Conservation (phyloP, 805 yeast genomes). For the Metschnikowia colocasiae region DNA sequence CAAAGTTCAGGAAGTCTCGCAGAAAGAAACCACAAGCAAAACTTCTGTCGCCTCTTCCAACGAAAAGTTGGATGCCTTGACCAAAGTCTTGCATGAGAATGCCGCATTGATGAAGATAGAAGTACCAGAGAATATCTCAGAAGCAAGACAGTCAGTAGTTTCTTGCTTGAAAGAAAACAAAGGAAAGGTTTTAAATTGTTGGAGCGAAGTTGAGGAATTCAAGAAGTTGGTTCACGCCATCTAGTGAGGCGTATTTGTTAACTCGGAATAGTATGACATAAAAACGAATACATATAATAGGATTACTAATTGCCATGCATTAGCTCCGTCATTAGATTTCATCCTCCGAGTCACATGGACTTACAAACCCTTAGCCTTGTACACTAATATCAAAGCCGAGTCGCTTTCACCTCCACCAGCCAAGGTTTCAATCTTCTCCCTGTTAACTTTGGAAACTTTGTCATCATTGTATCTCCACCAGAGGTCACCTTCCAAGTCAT, state of each 20-base stretch:
- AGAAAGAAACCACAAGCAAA: slow-evolving; percentile 31
- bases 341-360: neutral
- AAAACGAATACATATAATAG: slow-evolving; percentile 2
- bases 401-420: slow-evolving; percentile 99
- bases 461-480: slow-evolving; percentile 98
- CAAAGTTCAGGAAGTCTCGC: slow-evolving; percentile 42
- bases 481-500: slow-evolving; percentile 58
- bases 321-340: neutral
- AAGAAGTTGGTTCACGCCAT: slow-evolving; percentile 53
- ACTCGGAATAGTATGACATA: neutral
- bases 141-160: slow-evolving; percentile 49
- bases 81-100: slow-evolving; percentile 33
- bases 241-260: slow-evolving; percentile 17
- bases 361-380: slow-evolving; percentile 71
- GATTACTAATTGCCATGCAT: neutral
- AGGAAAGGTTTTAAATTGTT: slow-evolving; percentile 71
- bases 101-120: slow-evolving; percentile 30
- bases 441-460: slow-evolving; percentile 71
- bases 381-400: slow-evolving; percentile 83
- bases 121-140: slow-evolving; percentile 36
- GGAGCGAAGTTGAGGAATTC: slow-evolving; percentile 74
- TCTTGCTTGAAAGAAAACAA: slow-evolving; percentile 60
- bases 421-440: slow-evolving; percentile 75
- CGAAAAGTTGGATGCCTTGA: slow-evolving; percentile 41
- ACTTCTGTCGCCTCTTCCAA: slow-evolving; percentile 30